These are phyloP conservation scores for Camelina hispida DNA, from an alignment of 345 rosid species.

Conservation along the genomic window DNA sequence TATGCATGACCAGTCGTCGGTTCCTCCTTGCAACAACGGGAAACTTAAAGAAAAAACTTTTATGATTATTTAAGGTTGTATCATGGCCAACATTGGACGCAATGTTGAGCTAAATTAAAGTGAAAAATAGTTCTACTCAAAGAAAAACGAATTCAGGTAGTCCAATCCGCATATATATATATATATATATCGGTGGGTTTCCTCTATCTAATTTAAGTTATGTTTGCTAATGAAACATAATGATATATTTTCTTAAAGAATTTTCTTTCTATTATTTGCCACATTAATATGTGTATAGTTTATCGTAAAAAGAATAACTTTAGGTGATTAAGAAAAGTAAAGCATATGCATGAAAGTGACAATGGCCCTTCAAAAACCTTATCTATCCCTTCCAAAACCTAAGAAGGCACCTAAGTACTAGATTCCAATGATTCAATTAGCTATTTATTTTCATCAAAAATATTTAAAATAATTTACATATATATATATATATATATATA, in stretches of 20 bases:
- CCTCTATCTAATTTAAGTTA: conserved; percentile 10
- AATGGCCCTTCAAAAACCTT: conserved; percentile 43
- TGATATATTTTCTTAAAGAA: conserved; percentile 12
- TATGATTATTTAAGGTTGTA: not conserved
- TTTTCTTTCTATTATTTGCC: conserved; percentile 1
- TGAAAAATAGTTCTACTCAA: not conserved
- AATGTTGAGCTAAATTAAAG: not conserved
- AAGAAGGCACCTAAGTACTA: conserved; percentile 42
- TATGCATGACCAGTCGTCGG: not conserved
- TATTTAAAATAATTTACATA: not conserved
- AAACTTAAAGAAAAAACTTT: not conserved
- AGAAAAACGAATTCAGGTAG: conserved; percentile 4
- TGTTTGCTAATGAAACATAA: conserved; percentile 32
- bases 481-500: not conserved
- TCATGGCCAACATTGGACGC: conserved; percentile 6
- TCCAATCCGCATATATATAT: conserved; percentile 3
- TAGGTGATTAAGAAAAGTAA: conserved; percentile 27
- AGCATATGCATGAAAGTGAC: conserved; percentile 43
- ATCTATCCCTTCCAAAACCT: conserved; percentile 46
- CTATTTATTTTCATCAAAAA: not conserved
- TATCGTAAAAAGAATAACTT: conserved; percentile 38
- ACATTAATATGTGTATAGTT: conserved; percentile 15
- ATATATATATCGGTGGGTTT: too few species aligned
- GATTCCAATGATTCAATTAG: conserved; percentile 29
- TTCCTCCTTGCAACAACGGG: conserved; percentile 18